Base-by-base conservation (phyloP, 768 basidiomycete species). In the Boletus sensibilis region DNA sequence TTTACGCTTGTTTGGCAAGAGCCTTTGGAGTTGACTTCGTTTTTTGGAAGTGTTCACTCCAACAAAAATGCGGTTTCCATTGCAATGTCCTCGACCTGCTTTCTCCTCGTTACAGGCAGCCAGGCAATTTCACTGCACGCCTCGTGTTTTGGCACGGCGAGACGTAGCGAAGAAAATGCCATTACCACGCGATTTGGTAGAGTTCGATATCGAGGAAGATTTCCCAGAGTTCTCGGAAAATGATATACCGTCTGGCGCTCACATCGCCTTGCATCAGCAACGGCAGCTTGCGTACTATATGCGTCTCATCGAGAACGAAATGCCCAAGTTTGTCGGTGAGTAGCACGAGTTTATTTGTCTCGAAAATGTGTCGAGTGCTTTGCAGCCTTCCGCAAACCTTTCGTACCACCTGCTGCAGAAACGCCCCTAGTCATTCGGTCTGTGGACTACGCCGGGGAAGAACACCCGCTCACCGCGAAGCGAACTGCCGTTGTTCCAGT, bases 261-360 rank as follows among this genome's bases (percentile, higher is more conserved):
- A 95, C 74, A 66, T 87, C 39, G 80, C 86, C 63, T 72, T 94
- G 47, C 80, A 84, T 54, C 83, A 91, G 65, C 85, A 94, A 61
- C 81, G 92, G 33, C 80, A 90, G 66, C 75, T 82, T 43, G 72
- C 94, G 41, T 81, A 90, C 62, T 90, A 93, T 68, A 75, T 95
- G 68, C 82, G 93, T 50, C 79, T 94, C 59, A 91, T 95, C 56
- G 92, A 94, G 69, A 85, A 90, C 61, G 93, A 96, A 73, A 84
- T 92, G 81, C 88, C 90, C 21, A 85, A 89, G 68, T 83, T 96
- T 49, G 85, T 91, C 64, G 87, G 94, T 94, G 55, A 68, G 78
- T 69, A 5, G n/a, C 35, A 47, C 51, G 23, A 18, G 38, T 50
- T 31, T 49, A n/a, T 47, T 41, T 52, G 45, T 38, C 44, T 62